phyloP scores from a whole-genome alignment of 192 early-diverging fungal species.

The Dissophora globulifera region DNA sequence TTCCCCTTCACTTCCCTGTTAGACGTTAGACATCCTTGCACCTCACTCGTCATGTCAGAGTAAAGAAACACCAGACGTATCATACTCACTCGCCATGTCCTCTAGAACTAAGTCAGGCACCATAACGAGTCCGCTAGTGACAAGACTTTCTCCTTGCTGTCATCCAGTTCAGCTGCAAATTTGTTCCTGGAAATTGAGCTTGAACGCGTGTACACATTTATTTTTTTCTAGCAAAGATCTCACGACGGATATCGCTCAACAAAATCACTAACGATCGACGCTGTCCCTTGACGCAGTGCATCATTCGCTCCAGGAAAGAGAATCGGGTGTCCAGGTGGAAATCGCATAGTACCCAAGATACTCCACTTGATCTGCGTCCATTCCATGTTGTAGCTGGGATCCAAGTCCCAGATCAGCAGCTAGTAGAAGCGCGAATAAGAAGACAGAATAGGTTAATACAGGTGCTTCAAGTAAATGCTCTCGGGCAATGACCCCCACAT shows the following conservation, averaged over 20 bases:
- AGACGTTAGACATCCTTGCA: not conserved
- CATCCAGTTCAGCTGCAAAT: slow-evolving; percentile 96
- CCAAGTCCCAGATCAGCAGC: slow-evolving; percentile 40
- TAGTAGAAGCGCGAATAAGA: too few species aligned
- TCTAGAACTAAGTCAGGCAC: slow-evolving; percentile 84
- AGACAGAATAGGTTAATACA: too few species aligned
- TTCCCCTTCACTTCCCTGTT: not conserved
- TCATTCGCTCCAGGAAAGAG: slow-evolving; percentile 42
- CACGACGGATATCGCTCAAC: slow-evolving; percentile 1
- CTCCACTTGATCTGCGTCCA: slow-evolving; percentile 50
- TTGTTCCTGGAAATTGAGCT: slow-evolving; percentile 96
- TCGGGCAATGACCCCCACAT: too few species aligned
- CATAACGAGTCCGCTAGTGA: slow-evolving; percentile 91
- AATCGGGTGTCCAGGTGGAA: slow-evolving; percentile 48
- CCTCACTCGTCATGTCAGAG: slow-evolving; percentile 28
- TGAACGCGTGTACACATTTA: too few species aligned
- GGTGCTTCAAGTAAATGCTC: too few species aligned
- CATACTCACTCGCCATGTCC: slow-evolving; percentile 92
- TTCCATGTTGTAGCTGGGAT: slow-evolving; percentile 39
- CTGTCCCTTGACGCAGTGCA: slow-evolving; percentile 20
- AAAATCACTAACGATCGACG: slow-evolving; percentile 22
- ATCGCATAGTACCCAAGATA: slow-evolving; percentile 43
- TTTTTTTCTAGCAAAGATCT: not conserved
- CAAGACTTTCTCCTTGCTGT: slow-evolving; percentile 89
- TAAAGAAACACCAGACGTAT: slow-evolving; percentile 81